A percentile compares a stretch with the other conserved stretches of the same genome.
Conservation (phyloP, 441 rosid species). For the Viola pubescens region DNA sequence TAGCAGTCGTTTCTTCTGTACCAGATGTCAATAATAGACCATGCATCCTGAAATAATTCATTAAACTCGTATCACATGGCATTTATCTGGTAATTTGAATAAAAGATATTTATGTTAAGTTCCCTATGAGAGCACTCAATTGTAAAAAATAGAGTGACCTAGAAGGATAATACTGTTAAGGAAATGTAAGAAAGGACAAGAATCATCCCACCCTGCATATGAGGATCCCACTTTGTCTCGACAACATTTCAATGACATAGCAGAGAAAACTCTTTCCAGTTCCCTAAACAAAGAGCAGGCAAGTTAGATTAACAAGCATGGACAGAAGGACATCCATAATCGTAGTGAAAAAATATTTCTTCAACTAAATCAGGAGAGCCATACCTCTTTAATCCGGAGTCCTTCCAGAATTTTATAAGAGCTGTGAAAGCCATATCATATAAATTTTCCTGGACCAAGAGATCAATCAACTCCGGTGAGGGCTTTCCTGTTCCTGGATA, state of each 20-base stretch:
- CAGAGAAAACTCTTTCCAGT: conserved; percentile 73
- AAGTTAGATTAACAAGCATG: conserved; percentile 10
- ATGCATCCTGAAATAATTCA: conserved; percentile 40
- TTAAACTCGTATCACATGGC: conserved; percentile 18
- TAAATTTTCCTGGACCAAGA: conserved; percentile 59
- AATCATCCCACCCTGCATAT: conserved; percentile 36
- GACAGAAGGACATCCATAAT: conserved; percentile 12
- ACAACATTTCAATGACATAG: conserved; percentile 81
- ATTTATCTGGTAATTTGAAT: not conserved
- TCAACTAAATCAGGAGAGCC: conserved; percentile 11
- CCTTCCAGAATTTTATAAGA: conserved; percentile 76
- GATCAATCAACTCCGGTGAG: conserved; percentile 70
- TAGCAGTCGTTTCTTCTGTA: conserved; percentile 43
- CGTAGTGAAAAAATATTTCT: not conserved
- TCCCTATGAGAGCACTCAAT: not conserved
- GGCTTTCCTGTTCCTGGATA: conserved; percentile 39
- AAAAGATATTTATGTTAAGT: too few species aligned
- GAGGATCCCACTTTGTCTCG: conserved; percentile 42
- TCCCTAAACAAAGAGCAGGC: conserved; percentile 43
- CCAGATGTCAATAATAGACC: conserved; percentile 59
- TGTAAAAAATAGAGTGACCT: not conserved
- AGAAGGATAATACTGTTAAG: not conserved
- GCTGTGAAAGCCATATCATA: conserved; percentile 89
- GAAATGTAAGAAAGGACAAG: not conserved
- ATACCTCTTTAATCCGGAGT: conserved; percentile 69